Evolutionary conservation across 129 eudicot genomes (phyloP), one percentile per base, ranked within the genome.

Genomic region (Flaveria trinervia): DNA sequence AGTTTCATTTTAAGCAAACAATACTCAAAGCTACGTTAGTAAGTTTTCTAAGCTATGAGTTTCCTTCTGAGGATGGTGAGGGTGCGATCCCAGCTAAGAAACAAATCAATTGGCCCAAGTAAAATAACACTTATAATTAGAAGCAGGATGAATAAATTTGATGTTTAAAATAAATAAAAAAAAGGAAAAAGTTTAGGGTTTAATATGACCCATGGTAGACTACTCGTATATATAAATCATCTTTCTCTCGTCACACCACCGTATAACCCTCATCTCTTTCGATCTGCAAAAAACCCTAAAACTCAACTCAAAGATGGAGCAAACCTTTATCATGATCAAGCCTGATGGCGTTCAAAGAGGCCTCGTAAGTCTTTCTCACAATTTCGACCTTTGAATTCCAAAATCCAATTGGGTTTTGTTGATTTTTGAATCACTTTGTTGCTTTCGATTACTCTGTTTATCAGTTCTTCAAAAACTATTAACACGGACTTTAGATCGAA

Each of bases 341-440:
- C 96, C 96, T 66, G 96, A 90, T 80, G 96, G 96, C 36, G 96
- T 90, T 74, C 96, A 90, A 66, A 84, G 96, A 82, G 91, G 91
- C 78, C 87, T 90, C 80, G 96, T 90, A 66, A 71, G 83, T 83
- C 28, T 65, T 20, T 10, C 12, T 36, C 5, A 36, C 41, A 23
- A 59, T 59, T 69, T n/a, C 15, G 10, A 65, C 49, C 52, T 44
- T 74, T 16, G 36, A 1, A 23, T 6, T 12, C 30, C 2, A 17
- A 28, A 48, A 57, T 9, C 65, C 52, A 62, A 12, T 68, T 4
- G 62, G 13, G 55, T 25, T 52, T 49, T 68, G 33, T 5, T 11
- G 20, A 43, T 15, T 61, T 28, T 61, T 26, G 11, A 28, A 26
- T 62, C 20, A 2, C 2, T 23, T 25, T 11, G 9, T 25, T 3